Percentiles rank a stretch among this genome's conserved stretches.
phyloP scores from a whole-genome alignment of 2,329 filamentous ascomycete genomes.

The Aureobasidium pullulans region DNA sequence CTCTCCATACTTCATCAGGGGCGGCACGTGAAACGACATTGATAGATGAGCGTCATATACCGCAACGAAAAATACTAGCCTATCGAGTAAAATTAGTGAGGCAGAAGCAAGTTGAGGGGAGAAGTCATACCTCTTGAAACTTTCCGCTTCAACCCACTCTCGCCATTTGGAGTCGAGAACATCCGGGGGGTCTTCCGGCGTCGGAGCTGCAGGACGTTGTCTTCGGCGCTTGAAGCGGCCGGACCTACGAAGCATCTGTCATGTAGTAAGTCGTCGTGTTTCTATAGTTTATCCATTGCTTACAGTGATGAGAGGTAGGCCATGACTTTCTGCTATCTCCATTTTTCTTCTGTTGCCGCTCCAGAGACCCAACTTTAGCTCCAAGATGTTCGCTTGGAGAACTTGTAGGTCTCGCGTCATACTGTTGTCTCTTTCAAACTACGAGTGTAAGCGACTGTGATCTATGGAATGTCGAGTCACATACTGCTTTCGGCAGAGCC shows the following conservation, averaged over 20 bases:
- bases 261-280: background rate
- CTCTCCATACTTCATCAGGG: background rate
- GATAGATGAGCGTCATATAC: background rate
- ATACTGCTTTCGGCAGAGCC: conserved; percentile 16
- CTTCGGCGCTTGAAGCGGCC: background rate
- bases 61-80: background rate
- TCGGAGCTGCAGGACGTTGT: background rate
- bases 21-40: background rate
- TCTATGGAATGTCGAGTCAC: background rate
- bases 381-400: conserved; percentile 38
- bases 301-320: conserved; percentile 28
- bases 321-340: conserved; percentile 46
- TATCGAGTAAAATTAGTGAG: too few species aligned
- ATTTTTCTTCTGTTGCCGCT: conserved; percentile 47
- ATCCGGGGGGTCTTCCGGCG: conserved; percentile 43
- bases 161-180: conserved; percentile 55
- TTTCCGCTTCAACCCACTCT: conserved; percentile 53
- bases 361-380: conserved; percentile 44
- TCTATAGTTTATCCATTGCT: background rate
- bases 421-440: conserved; percentile 37
- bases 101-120: too few species aligned
- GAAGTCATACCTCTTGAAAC: conserved; percentile 52
- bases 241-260: conserved; percentile 4
- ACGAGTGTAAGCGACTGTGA: background rate
- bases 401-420: conserved; percentile 39